Evolutionary conservation across 805 yeast species (phyloP).

Genomic region (Nematodospora valgi): DNA sequence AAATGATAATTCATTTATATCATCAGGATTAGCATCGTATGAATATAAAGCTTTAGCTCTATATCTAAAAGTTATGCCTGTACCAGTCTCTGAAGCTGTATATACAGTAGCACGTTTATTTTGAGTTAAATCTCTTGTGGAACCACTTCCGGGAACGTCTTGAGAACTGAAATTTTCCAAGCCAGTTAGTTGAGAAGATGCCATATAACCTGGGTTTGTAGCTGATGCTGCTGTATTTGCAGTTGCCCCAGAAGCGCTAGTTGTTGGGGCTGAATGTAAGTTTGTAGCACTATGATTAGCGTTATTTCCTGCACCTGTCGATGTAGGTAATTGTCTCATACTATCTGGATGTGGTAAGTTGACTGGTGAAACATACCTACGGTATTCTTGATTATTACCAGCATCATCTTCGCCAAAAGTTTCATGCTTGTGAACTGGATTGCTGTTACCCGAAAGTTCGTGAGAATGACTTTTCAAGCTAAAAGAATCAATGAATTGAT

Average conservation of each 20-base stretch:
- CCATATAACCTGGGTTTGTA: constrained; percentile 30
- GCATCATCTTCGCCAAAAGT: constrained; percentile 1
- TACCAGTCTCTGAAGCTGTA: constrained; percentile 18
- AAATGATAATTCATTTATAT: constrained; percentile 88
- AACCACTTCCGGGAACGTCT: constrained; percentile 29
- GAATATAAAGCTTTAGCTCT: constrained; percentile 83
- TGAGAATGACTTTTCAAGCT: constrained; percentile 48
- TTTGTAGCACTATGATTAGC: no score
- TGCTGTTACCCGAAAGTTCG: constrained; percentile 4
- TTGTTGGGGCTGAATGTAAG: constrained; percentile 19
- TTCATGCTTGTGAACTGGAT: constrained; percentile 1
- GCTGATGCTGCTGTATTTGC: constrained; percentile 8
- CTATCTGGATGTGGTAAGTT: constrained; percentile 19
- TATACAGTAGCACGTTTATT: constrained; percentile 20
- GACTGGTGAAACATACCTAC: constrained; percentile 18
- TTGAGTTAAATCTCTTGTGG: constrained; percentile 26
- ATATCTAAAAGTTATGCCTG: constrained; percentile 60
- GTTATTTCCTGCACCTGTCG: not conserved
- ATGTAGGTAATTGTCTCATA: constrained; percentile 30
- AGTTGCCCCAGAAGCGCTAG: no score
- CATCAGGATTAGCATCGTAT: constrained; percentile 88
- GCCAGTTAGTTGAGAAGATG: constrained; percentile 58
- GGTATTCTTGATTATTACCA: constrained; percentile 16
- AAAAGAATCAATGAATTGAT: constrained; percentile 80
- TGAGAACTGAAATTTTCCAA: constrained; percentile 50